A percentile compares a stretch with the other conserved stretches of the same genome.
Evolutionary conservation across 2,329 filamentous ascomycete species (phyloP).

Genomic region (Fusarium burgessii): DNA sequence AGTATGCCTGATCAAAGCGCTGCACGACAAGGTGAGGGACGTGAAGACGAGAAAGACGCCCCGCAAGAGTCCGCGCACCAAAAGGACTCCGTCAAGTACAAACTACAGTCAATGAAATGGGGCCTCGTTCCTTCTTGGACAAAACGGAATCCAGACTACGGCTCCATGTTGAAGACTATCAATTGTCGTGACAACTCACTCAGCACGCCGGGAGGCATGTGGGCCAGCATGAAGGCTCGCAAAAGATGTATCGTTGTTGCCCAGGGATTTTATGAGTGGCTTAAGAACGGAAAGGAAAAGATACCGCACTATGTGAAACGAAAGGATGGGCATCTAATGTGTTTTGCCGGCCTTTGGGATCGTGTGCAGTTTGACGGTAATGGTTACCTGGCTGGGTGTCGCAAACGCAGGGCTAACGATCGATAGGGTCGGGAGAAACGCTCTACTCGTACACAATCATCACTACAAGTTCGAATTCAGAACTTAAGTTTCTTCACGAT

Average conservation of each 20-base stretch:
- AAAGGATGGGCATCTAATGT: constrained; percentile 86
- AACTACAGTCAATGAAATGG: constrained; percentile 95
- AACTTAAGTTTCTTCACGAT: constrained; percentile 88
- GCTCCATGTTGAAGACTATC: constrained; percentile 85
- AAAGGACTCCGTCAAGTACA: constrained; percentile 69
- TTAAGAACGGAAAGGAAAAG: constrained; percentile 83
- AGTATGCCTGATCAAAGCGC: constrained; percentile 73
- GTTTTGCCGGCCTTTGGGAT: constrained; percentile 93
- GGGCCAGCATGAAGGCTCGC: constrained; percentile 88
- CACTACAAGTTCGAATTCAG: constrained; percentile 86
- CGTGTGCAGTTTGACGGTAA: constrained; percentile 82
- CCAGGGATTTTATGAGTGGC: constrained; percentile 97
- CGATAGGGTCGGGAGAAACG: constrained; percentile 64
- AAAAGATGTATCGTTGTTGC: constrained; percentile 91
- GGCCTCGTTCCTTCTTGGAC: constrained; percentile 95
- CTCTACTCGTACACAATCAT: constrained; percentile 93
- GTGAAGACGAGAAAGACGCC: background rate
- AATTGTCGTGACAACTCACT: constrained; percentile 95
- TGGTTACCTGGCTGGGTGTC: background rate
- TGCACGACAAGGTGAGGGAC: constrained; percentile 49
- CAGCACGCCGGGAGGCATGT: constrained; percentile 81
- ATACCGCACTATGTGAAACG: constrained; percentile 86
- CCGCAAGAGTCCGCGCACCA: background rate
- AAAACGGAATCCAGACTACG: constrained; percentile 83
- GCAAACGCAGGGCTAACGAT: background rate